phyloP scores from a whole-genome alignment of 306 rosid species.

The Clitoria ternatea region DNA sequence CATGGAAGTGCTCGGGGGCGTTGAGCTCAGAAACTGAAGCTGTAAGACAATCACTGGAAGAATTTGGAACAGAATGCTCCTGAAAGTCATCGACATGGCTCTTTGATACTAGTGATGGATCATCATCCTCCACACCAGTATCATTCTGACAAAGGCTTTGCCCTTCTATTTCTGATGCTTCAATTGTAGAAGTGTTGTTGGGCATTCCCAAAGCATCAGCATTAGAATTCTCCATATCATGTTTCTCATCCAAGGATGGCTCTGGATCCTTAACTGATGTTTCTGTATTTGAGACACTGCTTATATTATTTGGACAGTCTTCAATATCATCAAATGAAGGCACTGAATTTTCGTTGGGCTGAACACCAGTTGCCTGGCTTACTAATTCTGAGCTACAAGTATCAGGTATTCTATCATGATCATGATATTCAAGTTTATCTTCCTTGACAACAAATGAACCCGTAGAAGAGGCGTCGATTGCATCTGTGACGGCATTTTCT shows the following conservation, averaged over 20 bases:
- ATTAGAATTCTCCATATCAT: slow-evolving; percentile 5
- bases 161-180: slow-evolving; percentile 44
- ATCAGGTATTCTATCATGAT: slow-evolving; percentile 32
- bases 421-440: slow-evolving; percentile 35
- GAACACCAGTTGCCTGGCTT: slow-evolving; percentile 27
- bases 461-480: slow-evolving; percentile 31
- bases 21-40: slow-evolving; percentile 39
- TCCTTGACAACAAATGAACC: slow-evolving; percentile 33
- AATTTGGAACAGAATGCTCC: slow-evolving; percentile 35
- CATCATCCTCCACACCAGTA: slow-evolving; percentile 39
- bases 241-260: slow-evolving; percentile 42
- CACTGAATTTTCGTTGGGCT: slow-evolving; percentile 27
- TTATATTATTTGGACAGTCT: slow-evolving; percentile 30
- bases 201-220: slow-evolving; percentile 33
- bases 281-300: slow-evolving; percentile 36
- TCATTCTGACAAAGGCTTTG: slow-evolving; percentile 29
- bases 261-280: slow-evolving; percentile 29
- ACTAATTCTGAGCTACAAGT: slow-evolving; percentile 36
- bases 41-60: slow-evolving; percentile 27
- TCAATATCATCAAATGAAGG: slow-evolving; percentile 31
- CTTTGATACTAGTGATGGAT: slow-evolving; percentile 34
- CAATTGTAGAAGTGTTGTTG: slow-evolving; percentile 28
- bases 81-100: slow-evolving; percentile 28
- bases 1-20: slow-evolving; percentile 36
- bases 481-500: slow-evolving; percentile 43